A percentile compares a stretch with the other conserved stretches of the same genome.
These are phyloP conservation scores for Halenospora varia DNA, from an alignment of 495 filamentous ascomycete species.

Conservation along the genomic window DNA sequence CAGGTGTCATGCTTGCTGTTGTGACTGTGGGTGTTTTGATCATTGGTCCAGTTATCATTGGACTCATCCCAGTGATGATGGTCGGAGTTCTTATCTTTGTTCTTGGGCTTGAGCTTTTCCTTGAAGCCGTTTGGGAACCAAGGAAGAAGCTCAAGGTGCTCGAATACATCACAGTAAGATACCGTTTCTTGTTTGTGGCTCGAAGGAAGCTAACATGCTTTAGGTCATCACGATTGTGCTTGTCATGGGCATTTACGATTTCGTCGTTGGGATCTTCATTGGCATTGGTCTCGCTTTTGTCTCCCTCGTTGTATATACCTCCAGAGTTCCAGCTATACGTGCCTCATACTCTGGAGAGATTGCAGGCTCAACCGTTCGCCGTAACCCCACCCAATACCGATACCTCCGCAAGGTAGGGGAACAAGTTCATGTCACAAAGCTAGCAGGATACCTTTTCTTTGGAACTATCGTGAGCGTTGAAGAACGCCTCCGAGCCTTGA, in stretches of 20 bases:
- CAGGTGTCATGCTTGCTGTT: slow-evolving; percentile 69
- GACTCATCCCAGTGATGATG: slow-evolving; percentile 94
- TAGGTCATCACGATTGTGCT: slow-evolving; percentile 87
- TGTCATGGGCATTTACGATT: slow-evolving; percentile 95
- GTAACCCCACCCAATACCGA: slow-evolving; percentile 83
- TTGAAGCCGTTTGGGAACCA: slow-evolving; percentile 84
- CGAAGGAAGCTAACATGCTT: slow-evolving; percentile 28
- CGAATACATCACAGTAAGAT: slow-evolving; percentile 79
- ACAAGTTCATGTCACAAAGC: slow-evolving; percentile 86
- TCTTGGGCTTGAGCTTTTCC: slow-evolving; percentile 83
- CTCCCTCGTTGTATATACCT: slow-evolving; percentile 86
- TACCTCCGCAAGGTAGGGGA: slow-evolving; percentile 80
- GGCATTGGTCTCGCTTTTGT: slow-evolving; percentile 91
- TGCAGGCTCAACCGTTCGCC: slow-evolving; percentile 84
- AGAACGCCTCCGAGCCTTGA: slow-evolving; percentile 72
- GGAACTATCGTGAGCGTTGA: slow-evolving; percentile 95
- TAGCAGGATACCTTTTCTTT: slow-evolving; percentile 92
- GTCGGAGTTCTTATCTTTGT: slow-evolving; percentile 93
- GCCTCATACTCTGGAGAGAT: slow-evolving; percentile 82
- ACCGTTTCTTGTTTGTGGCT: neutral
- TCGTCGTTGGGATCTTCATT: slow-evolving; percentile 87
- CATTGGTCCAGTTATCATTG: slow-evolving; percentile 81
- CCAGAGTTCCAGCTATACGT: slow-evolving; percentile 79
- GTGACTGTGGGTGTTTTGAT: slow-evolving; percentile 78
- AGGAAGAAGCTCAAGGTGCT: slow-evolving; percentile 78